Base-by-base conservation (phyloP, 2,329 filamentous ascomycete genomes). In the Periconia sp. region DNA sequence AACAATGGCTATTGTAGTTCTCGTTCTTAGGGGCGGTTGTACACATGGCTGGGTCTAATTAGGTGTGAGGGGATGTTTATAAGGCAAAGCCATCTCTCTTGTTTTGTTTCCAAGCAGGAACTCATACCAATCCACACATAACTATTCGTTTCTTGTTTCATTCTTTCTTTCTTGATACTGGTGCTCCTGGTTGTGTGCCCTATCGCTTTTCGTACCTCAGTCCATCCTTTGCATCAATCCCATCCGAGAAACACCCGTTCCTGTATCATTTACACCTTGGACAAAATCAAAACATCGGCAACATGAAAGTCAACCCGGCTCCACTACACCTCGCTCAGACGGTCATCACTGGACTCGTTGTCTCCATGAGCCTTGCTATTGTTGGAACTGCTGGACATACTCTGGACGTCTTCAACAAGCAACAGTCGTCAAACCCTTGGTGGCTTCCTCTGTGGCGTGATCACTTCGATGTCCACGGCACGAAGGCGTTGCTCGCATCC, bases 371-470 rank as follows among this genome's bases (percentile, higher is more conserved):
- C 55, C 56, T 76, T 40, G 70, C 74, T 31, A 74, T 79, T 37
- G 64, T 80, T 31, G 77, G 74, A 47, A 76, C 73, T 33, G 72
- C 77, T 13, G 74, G 70, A 49, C 73, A 78, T 41, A 71, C 76
- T 2, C 71, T 80, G 37, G 62, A 71, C 58, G 61, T 76, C 57
- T 80, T 75, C 71, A 74, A 75, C 56, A 67, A 67, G 31, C 69
- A 79, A 57, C 73, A 74, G 41, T 60, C 63, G 8, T 69, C 69
- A 23, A 79, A 79, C 57, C 73, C 74, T 20, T 81, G 77, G 76
- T 79, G 77, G 71, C 65, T 79, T 3, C 77, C 77, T 1, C 58
- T 80, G 41, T 81, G 78, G 78, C 74, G 73, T 1, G 70, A 74
- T 10, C 78, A 80, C 61, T 80, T 80, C 58, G 72, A 80, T 41